A percentile compares a stretch with the other conserved stretches of the same genome.
Evolutionary conservation across 78 protist genomes (phyloP).

Genomic region (Polysphondylium violaceum): DNA sequence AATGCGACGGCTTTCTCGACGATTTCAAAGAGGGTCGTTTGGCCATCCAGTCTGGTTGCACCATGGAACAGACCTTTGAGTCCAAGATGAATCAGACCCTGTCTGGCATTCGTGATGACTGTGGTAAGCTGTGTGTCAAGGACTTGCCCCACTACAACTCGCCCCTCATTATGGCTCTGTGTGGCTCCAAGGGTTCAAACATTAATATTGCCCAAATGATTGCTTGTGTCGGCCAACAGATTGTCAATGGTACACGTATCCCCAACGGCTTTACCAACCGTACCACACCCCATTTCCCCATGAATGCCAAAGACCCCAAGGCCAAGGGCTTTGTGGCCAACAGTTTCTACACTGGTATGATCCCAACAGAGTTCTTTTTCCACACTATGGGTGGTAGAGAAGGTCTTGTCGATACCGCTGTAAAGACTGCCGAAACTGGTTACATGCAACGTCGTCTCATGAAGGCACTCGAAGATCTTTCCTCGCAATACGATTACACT

Average conservation of each 20-base stretch:
- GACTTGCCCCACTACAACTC: slow-evolving; percentile 91
- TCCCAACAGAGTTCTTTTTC: slow-evolving; percentile 98
- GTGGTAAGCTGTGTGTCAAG: slow-evolving; percentile 94
- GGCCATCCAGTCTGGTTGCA: slow-evolving; percentile 92
- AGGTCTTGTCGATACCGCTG: slow-evolving; percentile 99
- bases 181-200: slow-evolving; percentile 98
- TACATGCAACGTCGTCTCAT: slow-evolving; percentile 97
- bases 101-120: slow-evolving; percentile 93
- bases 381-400: slow-evolving; percentile 99
- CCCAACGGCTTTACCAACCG: slow-evolving; percentile 98
- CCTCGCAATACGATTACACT: slow-evolving; percentile 94
- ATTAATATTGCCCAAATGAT: slow-evolving; percentile 99
- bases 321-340: slow-evolving; percentile 99
- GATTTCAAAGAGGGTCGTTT: slow-evolving; percentile 85
- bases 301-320: slow-evolving; percentile 76
- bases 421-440: slow-evolving; percentile 99
- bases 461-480: slow-evolving; percentile 98
- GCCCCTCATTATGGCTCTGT: slow-evolving; percentile 99
- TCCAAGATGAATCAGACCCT: slow-evolving; percentile 90
- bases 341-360: slow-evolving; percentile 98
- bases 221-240: slow-evolving; percentile 99
- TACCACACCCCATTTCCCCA: slow-evolving; percentile 98
- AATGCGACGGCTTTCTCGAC: slow-evolving; percentile 83
- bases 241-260: slow-evolving; percentile 96
- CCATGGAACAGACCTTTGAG: slow-evolving; percentile 93